Evolutionary conservation across 495 filamentous ascomycete species (phyloP), one percentile per base, ranked within the genome.

Genomic region (Pyrenopolyporus hunteri): DNA sequence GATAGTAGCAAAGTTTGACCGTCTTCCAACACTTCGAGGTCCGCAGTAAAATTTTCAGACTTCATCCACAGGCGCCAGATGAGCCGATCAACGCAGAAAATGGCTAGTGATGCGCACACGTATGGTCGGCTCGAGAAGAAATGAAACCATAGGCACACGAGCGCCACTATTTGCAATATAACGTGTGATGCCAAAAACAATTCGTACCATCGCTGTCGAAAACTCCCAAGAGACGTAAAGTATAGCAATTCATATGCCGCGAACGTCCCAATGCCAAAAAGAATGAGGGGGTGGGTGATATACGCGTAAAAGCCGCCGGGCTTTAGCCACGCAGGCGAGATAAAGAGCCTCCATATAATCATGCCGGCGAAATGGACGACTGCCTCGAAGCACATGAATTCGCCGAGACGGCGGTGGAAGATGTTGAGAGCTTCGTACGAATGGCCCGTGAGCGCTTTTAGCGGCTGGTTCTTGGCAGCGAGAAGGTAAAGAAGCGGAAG

Each of bases 391-490:
- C 76, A 81, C 58, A 81, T 57, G 6, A 78, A 43, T 50, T 81
- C 82, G 37, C 81, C 81, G 10, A 82, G 68, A 23, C 82, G 74
- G 28, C 76, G 78, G 65, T 88, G 84, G 51, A 87, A 77, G 14
- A 87, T 82, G 59, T 87, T 88, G 35, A 88, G 75, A 4, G 79
- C 77, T 69, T 87, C 84, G 66, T 88, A 88, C 0, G 85, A 86
- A 51, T 78, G 79, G 8, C 85, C 84, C 0, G 85, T 87, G 10
- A 87, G 68, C 0, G 78, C 56, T 22, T 78, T 80, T 7, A 88
- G 57, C 0, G 85, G 85, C 42, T 84, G 83, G 59, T 85, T 88
- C 65, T 88, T 89, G 47, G 85, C 83, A 2, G 81, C 73, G 1
- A 89, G 74, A 17, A 88, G 72, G 69, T 88, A 86, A 5, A 88